Base-by-base conservation (phyloP, 2,329 filamentous ascomycete species). In the Coniochaeta sp. region DNA sequence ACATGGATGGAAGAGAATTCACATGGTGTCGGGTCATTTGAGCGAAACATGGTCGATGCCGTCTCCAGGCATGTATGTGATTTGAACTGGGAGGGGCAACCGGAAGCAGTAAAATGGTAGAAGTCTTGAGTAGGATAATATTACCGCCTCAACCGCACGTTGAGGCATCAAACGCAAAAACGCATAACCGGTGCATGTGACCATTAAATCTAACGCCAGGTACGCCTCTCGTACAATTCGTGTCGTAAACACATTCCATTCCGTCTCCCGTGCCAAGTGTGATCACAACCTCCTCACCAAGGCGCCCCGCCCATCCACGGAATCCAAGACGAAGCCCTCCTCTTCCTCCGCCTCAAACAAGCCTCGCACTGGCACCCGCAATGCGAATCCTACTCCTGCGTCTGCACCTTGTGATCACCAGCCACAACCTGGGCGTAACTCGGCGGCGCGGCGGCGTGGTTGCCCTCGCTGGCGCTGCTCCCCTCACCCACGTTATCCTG, bases 401-500 rank as follows among this genome's bases (percentile, higher is more conserved):
- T 77, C 77, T 97, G 94, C 49, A 96, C 77, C 79, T 97, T 97
- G 70, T 96, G 73, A 65, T 97, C 92, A 1, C 89, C 91, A 62
- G 85, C 86, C 53, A 96, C 86, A 47, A 90, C 92, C 70, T 96
- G 89, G 14, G 88, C 87, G 68, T 97, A 97, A 13, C 86, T 89
- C 4, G 94, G 92, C 38, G 92, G 91, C n/a, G n/a, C 32, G 81
- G 72, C 48, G 74, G n/a, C 64, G 56, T 70, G 68, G 57, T 68
- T 71, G 64, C 71, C 64, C 35, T 73, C 70, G 56, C 71, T n/a
- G n/a, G n/a, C n/a, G n/a, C n/a, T 63, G 58, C 53, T 63, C 3
- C 56, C 58, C 24, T 55, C 48, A 35, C 46, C 52, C 22, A 64
- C 46, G 65, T 63, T 54, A 63, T 58, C 33, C 49, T 55, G 46